Percentiles rank a stretch among this genome's conserved stretches.
phyloP scores from a whole-genome alignment of 73 alveolate species.

The Paramecium tetraurelia region DNA sequence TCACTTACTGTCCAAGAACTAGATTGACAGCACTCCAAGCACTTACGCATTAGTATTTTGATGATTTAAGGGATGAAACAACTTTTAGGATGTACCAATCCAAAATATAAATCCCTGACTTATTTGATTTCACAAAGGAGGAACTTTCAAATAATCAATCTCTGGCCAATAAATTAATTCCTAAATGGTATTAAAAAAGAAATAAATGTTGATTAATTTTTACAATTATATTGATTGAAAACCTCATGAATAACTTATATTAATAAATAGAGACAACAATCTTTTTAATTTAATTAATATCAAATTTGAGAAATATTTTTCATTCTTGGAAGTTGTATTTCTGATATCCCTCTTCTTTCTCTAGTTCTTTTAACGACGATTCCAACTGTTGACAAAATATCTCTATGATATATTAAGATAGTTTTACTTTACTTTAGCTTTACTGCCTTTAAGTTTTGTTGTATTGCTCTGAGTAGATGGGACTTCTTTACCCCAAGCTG shows the following conservation, averaged over 20 bases:
- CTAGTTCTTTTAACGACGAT: neutral
- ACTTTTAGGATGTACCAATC: neutral
- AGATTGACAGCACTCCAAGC: constrained; percentile 84
- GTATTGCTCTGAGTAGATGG: neutral
- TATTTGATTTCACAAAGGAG: constrained; percentile 48
- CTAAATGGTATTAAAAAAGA: constrained; percentile 32
- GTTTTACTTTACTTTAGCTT: neutral
- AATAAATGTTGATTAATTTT: neutral
- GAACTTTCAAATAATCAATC: neutral
- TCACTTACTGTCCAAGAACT: constrained; percentile 78
- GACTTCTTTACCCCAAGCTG: neutral
- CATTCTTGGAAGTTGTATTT: neutral
- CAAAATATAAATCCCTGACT: constrained; percentile 10
- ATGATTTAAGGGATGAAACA: constrained; percentile 75
- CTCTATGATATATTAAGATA: neutral
- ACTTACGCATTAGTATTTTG: constrained; percentile 88
- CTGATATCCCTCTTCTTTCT: constrained; percentile 12
- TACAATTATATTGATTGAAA: neutral
- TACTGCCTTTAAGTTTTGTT: neutral
- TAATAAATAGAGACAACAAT: neutral
- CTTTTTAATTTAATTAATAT: neutral
- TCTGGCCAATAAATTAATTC: neutral
- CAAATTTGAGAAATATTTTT: neutral
- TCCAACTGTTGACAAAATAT: neutral
- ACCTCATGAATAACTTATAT: neutral